Percentiles rank a stretch among this genome's conserved stretches.
Evolutionary conservation across 257 asterid genomes (phyloP).

Genomic region (Handroanthus guayacan): DNA sequence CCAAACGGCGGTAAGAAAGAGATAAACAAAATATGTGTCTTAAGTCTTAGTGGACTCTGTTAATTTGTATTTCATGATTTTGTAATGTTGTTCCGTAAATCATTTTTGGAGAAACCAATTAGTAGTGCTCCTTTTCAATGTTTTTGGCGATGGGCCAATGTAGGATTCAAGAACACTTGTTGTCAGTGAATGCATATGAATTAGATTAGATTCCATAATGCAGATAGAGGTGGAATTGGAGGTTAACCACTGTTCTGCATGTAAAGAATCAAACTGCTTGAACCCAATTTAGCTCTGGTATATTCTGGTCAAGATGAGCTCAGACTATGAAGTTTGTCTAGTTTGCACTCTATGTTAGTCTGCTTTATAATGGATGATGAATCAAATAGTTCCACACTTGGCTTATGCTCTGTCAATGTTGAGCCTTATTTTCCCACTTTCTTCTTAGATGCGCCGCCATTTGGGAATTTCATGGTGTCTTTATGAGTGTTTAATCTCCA

Average conservation of each 20-base stretch:
- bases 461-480: constrained; percentile 31
- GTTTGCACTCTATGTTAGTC: neutral
- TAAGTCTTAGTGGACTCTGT: neutral
- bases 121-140: neutral
- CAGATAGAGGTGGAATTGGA: constrained; percentile 28
- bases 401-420: neutral
- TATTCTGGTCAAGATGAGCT: constrained; percentile 17
- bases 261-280: constrained; percentile 8
- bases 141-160: constrained; percentile 5
- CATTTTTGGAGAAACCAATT: constrained; percentile 11
- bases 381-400: constrained; percentile 16
- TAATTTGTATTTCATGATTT: neutral
- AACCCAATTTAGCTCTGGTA: constrained; percentile 18
- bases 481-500: constrained; percentile 16
- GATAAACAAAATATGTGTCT: neutral
- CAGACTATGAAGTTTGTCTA: constrained; percentile 10
- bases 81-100: neutral
- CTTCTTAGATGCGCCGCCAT: neutral
- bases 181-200: neutral
- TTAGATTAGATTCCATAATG: neutral
- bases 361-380: constrained; percentile 20
- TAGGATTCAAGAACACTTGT: neutral
- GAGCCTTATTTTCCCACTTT: neutral
- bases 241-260: constrained; percentile 6
- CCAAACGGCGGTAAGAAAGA: neutral